Percentiles rank a stretch among this genome's conserved stretches.
Conservation (phyloP, 352 stramenopile species). For the Globisporangium yorkense region DNA sequence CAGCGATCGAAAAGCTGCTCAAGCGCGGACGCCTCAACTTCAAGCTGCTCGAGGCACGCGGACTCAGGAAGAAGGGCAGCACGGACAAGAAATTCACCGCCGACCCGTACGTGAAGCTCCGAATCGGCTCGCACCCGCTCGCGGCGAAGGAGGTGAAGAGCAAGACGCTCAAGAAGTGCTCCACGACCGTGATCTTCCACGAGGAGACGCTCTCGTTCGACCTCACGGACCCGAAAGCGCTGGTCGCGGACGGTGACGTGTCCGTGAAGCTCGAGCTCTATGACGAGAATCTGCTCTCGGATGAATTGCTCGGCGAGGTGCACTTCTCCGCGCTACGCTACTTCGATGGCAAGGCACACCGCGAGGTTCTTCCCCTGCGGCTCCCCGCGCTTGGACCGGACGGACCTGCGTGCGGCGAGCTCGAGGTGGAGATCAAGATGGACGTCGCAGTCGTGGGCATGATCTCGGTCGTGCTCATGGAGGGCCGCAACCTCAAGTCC, state of each 20-base stretch:
- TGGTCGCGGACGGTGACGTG: constrained; percentile 69
- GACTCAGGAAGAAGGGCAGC: constrained; percentile 50
- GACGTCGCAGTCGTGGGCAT: constrained; percentile 80
- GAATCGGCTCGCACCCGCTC: constrained; percentile 68
- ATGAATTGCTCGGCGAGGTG: constrained; percentile 77
- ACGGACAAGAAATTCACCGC: constrained; percentile 66
- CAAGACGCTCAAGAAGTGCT: constrained; percentile 80
- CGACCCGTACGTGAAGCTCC: constrained; percentile 81
- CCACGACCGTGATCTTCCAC: constrained; percentile 76
- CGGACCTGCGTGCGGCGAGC: constrained; percentile 27
- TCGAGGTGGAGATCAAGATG: constrained; percentile 70
- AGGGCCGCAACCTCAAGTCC: constrained; percentile 87
- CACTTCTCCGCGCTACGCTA: constrained; percentile 72
- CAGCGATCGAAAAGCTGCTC: constrained; percentile 45
- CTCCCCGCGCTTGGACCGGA: constrained; percentile 21
- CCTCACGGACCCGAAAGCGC: constrained; percentile 61
- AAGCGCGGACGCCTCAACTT: constrained; percentile 64
- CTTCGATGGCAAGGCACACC: constrained; percentile 58
- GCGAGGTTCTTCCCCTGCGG: constrained; percentile 54
- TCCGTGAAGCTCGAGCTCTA: constrained; percentile 76
- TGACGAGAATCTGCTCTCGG: constrained; percentile 84
- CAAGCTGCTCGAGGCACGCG: constrained; percentile 58
- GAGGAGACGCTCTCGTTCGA: constrained; percentile 82
- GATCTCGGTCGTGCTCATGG: constrained; percentile 79
- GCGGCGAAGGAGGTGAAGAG: constrained; percentile 66